These are phyloP conservation scores for Lentinula edodes DNA, from an alignment of 768 basidiomycete genomes.

Conservation along the genomic window DNA sequence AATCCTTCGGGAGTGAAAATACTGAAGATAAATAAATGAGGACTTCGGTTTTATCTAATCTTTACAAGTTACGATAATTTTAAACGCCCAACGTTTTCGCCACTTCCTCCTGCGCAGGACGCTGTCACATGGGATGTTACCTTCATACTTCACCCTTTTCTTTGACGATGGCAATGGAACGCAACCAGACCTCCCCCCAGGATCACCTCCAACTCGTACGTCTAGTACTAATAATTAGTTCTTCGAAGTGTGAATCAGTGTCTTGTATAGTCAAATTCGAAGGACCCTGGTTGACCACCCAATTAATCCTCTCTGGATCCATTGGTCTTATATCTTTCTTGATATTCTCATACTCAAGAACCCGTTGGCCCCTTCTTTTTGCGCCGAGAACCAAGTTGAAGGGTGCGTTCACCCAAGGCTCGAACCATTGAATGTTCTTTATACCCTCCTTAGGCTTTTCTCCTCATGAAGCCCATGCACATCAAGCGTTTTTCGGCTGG, in stretches of 20 bases:
- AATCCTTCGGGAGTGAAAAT: not conserved
- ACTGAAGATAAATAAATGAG: no score
- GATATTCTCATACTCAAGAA: slow-evolving; percentile 84
- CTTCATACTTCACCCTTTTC: not conserved
- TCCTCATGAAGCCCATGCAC: slow-evolving; percentile 86
- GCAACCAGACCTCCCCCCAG: slow-evolving; percentile 18
- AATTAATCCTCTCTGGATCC: slow-evolving; percentile 68
- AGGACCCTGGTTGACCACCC: slow-evolving; percentile 95
- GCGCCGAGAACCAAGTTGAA: slow-evolving; percentile 93
- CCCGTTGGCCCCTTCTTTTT: slow-evolving; percentile 84
- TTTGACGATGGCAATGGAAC: slow-evolving; percentile 2
- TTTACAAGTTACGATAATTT: no score
- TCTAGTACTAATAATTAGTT: not conserved
- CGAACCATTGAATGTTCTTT: slow-evolving; percentile 1
- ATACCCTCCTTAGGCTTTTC: slow-evolving; percentile 65
- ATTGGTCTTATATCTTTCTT: slow-evolving; percentile 81
- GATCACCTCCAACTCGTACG: slow-evolving; percentile 23
- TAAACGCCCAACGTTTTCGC: not conserved
- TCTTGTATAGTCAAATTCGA: slow-evolving; percentile 60
- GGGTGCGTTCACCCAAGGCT: slow-evolving; percentile 41
- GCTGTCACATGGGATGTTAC: not conserved
- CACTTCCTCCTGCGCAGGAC: not conserved
- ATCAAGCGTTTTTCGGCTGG: slow-evolving; percentile 91
- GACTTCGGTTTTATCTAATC: no score
- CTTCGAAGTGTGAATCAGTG: not conserved